Conservation (phyloP, 495 filamentous ascomycete genomes). For the Neurospora sp. region DNA sequence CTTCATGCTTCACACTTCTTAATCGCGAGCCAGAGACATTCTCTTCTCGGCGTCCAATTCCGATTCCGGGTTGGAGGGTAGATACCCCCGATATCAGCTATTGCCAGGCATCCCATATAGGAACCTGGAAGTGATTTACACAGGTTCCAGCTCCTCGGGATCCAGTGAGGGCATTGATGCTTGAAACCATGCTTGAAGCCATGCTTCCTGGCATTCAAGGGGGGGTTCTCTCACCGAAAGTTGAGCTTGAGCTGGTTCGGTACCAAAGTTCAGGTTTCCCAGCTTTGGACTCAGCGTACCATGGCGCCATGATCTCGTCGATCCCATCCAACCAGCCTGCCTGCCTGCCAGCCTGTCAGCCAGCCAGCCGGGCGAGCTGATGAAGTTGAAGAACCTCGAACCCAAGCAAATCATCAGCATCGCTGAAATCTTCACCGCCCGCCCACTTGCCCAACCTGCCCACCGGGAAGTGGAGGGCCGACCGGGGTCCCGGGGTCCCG, state of each 20-base stretch:
- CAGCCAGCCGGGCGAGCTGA: neutral
- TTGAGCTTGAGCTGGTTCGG: neutral
- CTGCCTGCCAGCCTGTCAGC: neutral
- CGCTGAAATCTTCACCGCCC: neutral
- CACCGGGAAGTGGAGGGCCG: neutral
- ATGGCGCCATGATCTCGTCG: neutral
- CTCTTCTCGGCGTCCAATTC: neutral
- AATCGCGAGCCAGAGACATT: neutral
- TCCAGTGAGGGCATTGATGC: neutral
- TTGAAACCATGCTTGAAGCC: neutral
- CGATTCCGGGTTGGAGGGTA: neutral
- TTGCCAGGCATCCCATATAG: neutral
- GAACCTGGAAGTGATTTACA: neutral
- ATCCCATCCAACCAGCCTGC: neutral
- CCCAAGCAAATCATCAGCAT: neutral
- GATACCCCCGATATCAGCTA: neutral
- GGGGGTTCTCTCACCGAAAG: neutral
- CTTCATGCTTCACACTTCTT: neutral
- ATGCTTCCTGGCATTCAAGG: neutral
- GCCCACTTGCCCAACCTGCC: neutral
- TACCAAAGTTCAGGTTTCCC: neutral
- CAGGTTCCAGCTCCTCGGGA: neutral
- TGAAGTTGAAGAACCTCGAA: no score
- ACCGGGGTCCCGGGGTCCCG: neutral
- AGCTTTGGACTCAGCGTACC: neutral